These are phyloP conservation scores for Amoebophrya sp. DNA, from an alignment of 169 alveolate species.

Conservation along the genomic window DNA sequence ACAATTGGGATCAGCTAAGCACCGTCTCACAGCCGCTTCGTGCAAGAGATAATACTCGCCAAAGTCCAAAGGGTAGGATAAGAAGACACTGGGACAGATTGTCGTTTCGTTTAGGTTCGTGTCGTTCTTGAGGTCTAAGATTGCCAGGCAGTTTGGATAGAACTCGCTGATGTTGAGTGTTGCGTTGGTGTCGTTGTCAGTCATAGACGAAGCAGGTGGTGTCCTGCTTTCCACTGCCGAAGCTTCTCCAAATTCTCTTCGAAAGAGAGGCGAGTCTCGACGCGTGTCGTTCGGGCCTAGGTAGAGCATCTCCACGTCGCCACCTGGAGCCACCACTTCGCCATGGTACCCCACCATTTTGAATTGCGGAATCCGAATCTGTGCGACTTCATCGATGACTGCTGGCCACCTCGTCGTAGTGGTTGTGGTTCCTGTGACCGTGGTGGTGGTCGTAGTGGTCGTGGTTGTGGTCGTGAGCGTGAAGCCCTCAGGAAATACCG, in stretches of 20 bases:
- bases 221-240: neutral
- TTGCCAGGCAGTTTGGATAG: neutral
- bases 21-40: neutral
- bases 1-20: neutral
- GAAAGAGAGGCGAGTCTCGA: too few species aligned
- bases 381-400: neutral
- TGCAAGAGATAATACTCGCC: neutral
- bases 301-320: neutral
- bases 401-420: neutral
- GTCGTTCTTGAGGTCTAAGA: neutral
- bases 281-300: neutral
- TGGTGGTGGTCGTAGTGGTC: neutral
- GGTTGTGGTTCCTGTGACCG: neutral
- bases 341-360: neutral
- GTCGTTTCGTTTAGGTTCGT: neutral
- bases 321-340: neutral
- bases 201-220: neutral
- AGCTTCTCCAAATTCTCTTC: neutral
- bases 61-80: neutral
- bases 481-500: conserved; percentile 5
- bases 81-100: neutral
- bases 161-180: too few species aligned
- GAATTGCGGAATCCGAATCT: neutral
- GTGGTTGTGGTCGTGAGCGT: neutral
- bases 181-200: neutral